Evolutionary conservation across 768 basidiomycete species (phyloP).

Genomic region (Mycena rosella): DNA sequence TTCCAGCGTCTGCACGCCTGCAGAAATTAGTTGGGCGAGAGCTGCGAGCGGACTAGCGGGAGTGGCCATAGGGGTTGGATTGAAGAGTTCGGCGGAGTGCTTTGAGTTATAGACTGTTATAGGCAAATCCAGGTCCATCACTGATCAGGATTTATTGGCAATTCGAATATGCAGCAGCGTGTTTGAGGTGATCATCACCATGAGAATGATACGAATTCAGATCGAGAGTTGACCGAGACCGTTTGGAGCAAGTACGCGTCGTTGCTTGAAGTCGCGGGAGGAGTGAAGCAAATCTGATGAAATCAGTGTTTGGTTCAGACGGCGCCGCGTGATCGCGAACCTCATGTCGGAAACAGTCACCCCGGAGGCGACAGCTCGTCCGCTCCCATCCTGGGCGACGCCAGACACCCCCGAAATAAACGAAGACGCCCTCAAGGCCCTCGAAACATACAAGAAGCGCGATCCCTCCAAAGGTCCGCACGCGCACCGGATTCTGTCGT

Average conservation of each 20-base stretch:
- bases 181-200: too few species aligned
- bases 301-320: not conserved
- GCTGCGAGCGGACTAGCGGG: slow-evolving; percentile 21
- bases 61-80: slow-evolving; percentile 21
- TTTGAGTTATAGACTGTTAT: too few species aligned
- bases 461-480: slow-evolving; percentile 80
- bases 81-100: too few species aligned
- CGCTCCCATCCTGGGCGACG: slow-evolving; percentile 48
- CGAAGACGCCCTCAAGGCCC: slow-evolving; percentile 72
- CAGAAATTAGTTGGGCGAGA: slow-evolving; percentile 40
- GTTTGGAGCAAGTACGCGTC: too few species aligned
- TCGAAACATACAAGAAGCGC: slow-evolving; percentile 91
- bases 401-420: slow-evolving; percentile 48
- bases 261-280: not conserved
- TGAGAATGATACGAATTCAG: too few species aligned
- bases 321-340: not conserved
- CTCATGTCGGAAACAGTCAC: slow-evolving; percentile 41
- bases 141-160: too few species aligned
- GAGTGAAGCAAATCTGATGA: not conserved
- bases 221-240: too few species aligned
- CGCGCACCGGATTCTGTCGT: not conserved
- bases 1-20: slow-evolving; percentile 41
- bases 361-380: slow-evolving; percentile 46
- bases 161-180: too few species aligned
- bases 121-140: too few species aligned